Evolutionary conservation across 257 asterid species (phyloP), one percentile per base, ranked within the genome.

Genomic region (Forsythia viridissima): DNA sequence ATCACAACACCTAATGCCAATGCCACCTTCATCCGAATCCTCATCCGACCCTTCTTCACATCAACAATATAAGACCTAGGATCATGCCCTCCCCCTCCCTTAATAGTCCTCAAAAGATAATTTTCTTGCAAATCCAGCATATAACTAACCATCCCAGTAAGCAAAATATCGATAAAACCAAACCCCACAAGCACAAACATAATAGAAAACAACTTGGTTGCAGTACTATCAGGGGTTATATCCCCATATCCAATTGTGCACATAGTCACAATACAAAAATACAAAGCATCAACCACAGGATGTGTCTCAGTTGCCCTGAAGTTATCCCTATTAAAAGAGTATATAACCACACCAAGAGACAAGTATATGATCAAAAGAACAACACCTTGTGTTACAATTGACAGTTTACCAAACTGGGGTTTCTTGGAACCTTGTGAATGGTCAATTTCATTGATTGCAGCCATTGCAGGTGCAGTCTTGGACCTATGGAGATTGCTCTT

Each of bases 231-330:
- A 73, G 99, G 99, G 38, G 97, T 91, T 80, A 95, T 95, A 79
- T 95, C 98, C 18, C 99, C 99, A 72, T 95, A 95, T 6, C 99
- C 99, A 80, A 93, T 95, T 4, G 99, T 95, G 78, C 98, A 93
- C 99, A 95, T 93, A 34, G 99, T 95, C 40, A 95, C 99, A 77
- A 95, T 92, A 80, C 98, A 93, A 76, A 95, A 95, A 67, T 95
- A 95, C 46, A 93, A 86, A 77, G 99, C 99, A 91, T 95, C 99
- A 43, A 95, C 97, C 16, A 92, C 89, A 67, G 97, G 96, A 76
- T 91, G 93, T 2, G 99, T 95, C 69, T 93, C 96, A 10, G 72
- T 79, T 37, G 88, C 97, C 67, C 80, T 83, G 80, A 95, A 95
- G 84, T 87, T 71, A 30, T 90, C 87, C 88, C 83, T 90, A 70